Evolutionary conservation across 1,284 basidiomycete species (phyloP).

Genomic region (Malassezia restricta): DNA sequence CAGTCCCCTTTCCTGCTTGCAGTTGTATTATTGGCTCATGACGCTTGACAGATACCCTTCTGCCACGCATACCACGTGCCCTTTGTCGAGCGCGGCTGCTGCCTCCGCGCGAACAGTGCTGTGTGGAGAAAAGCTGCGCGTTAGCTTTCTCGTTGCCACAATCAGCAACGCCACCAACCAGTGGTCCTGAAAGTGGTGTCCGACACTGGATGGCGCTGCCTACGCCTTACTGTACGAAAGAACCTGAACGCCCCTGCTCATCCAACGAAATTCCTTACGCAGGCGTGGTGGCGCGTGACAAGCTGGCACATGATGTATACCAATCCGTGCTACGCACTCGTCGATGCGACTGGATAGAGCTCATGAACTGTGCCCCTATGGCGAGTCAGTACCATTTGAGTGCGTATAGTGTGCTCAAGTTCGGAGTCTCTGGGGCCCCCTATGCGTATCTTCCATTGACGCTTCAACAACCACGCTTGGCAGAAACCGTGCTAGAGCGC

Average conservation of each 20-base stretch:
- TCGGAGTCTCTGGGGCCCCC: conserved; percentile 29
- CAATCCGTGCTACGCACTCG: conserved; percentile 19
- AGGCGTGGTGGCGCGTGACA: conserved; percentile 15
- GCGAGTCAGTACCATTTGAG: conserved; percentile 43
- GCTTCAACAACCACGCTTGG: conserved; percentile 30
- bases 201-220: background rate
- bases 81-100: too few species aligned
- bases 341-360: conserved; percentile 30
- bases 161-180: too few species aligned
- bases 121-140: too few species aligned
- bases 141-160: too few species aligned
- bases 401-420: conserved; percentile 35
- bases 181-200: too few species aligned
- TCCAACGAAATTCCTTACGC: too few species aligned
- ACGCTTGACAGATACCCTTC: too few species aligned
- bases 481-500: conserved; percentile 20
- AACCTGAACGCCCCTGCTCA: too few species aligned
- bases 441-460: conserved; percentile 40
- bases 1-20: too few species aligned
- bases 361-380: conserved; percentile 32
- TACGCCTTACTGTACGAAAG: background rate
- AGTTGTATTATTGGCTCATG: too few species aligned
- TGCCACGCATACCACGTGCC: too few species aligned
- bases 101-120: too few species aligned
- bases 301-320: conserved; percentile 24